Conservation (phyloP, 2,329 filamentous ascomycete genomes). For the Pseudocercospora vitis region DNA sequence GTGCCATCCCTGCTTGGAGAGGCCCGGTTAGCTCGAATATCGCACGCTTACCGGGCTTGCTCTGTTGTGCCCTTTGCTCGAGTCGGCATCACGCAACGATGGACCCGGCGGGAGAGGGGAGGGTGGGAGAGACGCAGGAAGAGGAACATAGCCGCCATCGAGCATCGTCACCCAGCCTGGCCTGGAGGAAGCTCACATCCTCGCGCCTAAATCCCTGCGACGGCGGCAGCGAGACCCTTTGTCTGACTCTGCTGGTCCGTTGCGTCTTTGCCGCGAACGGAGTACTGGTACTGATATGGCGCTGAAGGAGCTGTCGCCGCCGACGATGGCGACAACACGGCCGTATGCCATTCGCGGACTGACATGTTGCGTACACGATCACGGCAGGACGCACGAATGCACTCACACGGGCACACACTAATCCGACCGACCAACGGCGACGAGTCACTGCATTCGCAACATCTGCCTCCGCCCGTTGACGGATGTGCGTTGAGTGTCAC, state of each 20-base stretch:
- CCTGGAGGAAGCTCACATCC: background rate
- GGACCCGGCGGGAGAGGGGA: background rate
- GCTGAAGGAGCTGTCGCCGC: conserved; percentile 1
- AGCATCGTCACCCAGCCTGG: background rate
- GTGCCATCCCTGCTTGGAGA: conserved; percentile 6
- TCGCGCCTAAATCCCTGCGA: conserved; percentile 4
- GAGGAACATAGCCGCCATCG: background rate
- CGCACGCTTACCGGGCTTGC: conserved; percentile 14
- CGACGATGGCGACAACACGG: conserved; percentile 10
- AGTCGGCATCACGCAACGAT: conserved; percentile 1
- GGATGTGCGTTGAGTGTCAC: conserved; percentile 16
- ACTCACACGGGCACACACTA: conserved; percentile 12
- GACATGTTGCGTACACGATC: conserved; percentile 2
- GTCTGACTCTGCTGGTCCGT: background rate
- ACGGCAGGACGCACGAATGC: conserved; percentile 17
- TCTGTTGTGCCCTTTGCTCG: background rate
- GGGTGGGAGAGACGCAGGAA: background rate
- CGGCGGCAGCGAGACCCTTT: background rate
- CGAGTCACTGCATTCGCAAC: conserved; percentile 14
- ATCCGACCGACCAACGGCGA: conserved; percentile 7
- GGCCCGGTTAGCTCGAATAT: conserved; percentile 10
- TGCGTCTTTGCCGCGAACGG: background rate
- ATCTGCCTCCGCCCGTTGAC: conserved; percentile 12
- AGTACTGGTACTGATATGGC: background rate
- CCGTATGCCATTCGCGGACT: conserved; percentile 8